Evolutionary conservation across 2,329 filamentous ascomycete species (phyloP).

Genomic region (Sporothrix humicola): DNA sequence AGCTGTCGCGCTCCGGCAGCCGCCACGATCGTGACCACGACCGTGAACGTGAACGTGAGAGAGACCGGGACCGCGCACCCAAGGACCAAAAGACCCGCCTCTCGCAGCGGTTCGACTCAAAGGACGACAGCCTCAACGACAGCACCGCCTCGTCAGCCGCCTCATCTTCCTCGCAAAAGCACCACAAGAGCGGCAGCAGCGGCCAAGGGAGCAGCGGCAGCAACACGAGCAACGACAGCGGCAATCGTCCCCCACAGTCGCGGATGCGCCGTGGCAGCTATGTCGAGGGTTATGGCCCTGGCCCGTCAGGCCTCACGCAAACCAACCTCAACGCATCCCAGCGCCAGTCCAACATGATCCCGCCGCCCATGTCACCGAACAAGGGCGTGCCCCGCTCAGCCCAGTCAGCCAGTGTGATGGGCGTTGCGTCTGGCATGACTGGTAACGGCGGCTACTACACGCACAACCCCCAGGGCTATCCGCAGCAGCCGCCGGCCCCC

Average conservation of each 20-base stretch:
- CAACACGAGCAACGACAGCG: constrained; percentile 41
- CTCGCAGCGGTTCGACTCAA: constrained; percentile 43
- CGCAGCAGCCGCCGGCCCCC: not conserved
- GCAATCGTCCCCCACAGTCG: constrained; percentile 30
- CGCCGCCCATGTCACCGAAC: constrained; percentile 31
- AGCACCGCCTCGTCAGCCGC: constrained; percentile 28
- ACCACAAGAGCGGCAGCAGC: constrained; percentile 31
- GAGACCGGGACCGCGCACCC: constrained; percentile 17
- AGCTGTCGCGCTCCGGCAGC: constrained; percentile 30
- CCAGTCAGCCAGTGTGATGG: not conserved
- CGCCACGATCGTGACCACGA: constrained; percentile 17
- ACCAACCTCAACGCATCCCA: constrained; percentile 1
- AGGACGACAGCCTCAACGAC: constrained; percentile 21
- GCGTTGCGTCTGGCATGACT: not conserved
- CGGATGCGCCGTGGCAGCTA: constrained; percentile 42
- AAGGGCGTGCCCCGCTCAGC: constrained; percentile 28
- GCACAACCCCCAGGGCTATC: not conserved
- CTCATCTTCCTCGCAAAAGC: constrained; percentile 28
- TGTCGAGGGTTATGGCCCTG: constrained; percentile 43
- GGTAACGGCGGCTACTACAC: not conserved
- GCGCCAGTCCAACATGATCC: constrained; percentile 15
- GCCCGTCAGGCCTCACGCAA: constrained; percentile 27
- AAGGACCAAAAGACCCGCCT: constrained; percentile 43
- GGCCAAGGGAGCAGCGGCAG: constrained; percentile 22
- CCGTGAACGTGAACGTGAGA: not conserved